Evolutionary conservation across 106 monocot species (phyloP).

Genomic region (Dendrobium chrysotoxum): DNA sequence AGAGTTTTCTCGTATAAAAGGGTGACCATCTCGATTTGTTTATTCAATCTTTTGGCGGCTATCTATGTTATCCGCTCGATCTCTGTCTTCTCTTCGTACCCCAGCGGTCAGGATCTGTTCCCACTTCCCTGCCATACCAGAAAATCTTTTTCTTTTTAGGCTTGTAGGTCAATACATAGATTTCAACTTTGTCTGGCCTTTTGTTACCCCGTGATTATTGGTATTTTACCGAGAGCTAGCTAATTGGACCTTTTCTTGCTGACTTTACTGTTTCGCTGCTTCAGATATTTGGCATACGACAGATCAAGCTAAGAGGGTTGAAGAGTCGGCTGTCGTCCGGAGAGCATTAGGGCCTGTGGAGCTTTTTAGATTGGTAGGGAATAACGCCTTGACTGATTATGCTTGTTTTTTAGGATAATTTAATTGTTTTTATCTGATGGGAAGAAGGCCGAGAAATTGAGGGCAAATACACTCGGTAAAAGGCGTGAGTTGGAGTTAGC

Average conservation of each 20-base stretch:
- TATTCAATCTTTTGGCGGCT: conserved; percentile 5
- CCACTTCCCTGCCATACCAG: background rate
- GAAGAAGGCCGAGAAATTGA: conserved; percentile 1
- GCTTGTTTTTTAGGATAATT: background rate
- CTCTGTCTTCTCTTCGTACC: background rate
- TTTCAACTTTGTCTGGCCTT: background rate
- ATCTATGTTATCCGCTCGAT: background rate
- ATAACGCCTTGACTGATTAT: background rate
- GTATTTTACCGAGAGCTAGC: no score
- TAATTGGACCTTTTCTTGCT: background rate
- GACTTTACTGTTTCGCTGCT: background rate
- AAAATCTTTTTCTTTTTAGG: background rate
- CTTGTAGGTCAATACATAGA: background rate
- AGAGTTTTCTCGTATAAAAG: background rate
- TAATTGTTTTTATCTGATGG: conserved; percentile 1
- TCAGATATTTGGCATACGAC: background rate
- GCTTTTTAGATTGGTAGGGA: conserved; percentile 4
- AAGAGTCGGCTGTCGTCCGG: conserved; percentile 2
- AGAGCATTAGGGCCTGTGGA: background rate
- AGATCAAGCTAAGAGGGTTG: conserved; percentile 3
- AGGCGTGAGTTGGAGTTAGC: background rate
- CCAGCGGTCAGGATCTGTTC: conserved; percentile 8
- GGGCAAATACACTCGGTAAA: background rate
- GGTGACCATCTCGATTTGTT: conserved; percentile 4
- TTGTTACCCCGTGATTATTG: background rate